phyloP scores from a whole-genome alignment of 2,329 filamentous ascomycete species.

The Colletotrichum salicis region DNA sequence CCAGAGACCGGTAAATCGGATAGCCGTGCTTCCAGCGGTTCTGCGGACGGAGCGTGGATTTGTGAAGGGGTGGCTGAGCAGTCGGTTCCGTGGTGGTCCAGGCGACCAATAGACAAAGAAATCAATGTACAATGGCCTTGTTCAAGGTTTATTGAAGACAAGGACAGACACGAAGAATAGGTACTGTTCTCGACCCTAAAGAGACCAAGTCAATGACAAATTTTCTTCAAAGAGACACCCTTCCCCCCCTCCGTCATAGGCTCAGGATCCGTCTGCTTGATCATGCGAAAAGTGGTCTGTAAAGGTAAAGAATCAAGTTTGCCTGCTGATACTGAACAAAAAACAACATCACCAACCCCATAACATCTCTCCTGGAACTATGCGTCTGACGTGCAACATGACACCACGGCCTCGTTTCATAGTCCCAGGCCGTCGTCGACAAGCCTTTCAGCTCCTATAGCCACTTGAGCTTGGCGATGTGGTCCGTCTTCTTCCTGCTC shows the following conservation, averaged over 20 bases:
- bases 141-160: background rate
- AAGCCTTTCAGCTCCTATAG: conserved; percentile 54
- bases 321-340: background rate
- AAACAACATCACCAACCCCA: background rate
- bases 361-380: too few relatives aligned
- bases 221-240: conserved; percentile 2
- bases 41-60: conserved; percentile 3
- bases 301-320: background rate
- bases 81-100: conserved; percentile 25
- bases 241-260: background rate
- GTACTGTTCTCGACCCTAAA: background rate
- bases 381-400: conserved; percentile 7
- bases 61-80: conserved; percentile 1
- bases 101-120: conserved; percentile 27
- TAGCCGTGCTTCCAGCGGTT: conserved; percentile 13
- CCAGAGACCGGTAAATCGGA: conserved; percentile 11
- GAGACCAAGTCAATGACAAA: conserved; percentile 11
- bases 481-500: conserved; percentile 91
- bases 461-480: conserved; percentile 90
- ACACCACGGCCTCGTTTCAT: conserved; percentile 20
- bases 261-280: background rate
- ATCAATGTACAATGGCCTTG: conserved; percentile 27
- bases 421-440: conserved; percentile 9
- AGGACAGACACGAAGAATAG: background rate
- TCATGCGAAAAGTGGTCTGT: background rate